Conservation (phyloP, 129 eudicot genomes). For the Arctium lappa region DNA sequence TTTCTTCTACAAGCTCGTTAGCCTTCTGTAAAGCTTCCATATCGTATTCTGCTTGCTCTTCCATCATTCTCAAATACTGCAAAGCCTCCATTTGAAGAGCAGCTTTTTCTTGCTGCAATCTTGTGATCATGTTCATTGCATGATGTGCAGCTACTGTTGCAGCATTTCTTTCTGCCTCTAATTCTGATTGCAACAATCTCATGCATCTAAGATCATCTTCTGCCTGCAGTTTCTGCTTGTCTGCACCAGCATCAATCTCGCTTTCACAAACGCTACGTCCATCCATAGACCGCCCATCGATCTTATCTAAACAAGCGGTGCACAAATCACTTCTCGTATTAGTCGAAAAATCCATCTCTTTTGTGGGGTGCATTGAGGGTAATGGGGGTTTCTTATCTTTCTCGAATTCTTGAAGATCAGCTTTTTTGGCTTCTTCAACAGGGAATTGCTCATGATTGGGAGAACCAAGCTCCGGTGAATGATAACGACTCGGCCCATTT, state of each 20-base stretch:
- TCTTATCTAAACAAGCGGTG: conserved; percentile 30
- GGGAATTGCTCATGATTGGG: conserved; percentile 2
- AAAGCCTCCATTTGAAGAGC: conserved; percentile 78
- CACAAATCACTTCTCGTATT: conserved; percentile 24
- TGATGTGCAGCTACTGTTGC: conserved; percentile 76
- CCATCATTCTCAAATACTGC: conserved; percentile 93
- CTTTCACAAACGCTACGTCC: conserved; percentile 42
- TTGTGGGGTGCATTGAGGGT: background rate
- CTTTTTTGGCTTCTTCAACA: background rate
- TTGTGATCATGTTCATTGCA: conserved; percentile 95
- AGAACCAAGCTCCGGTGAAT: background rate
- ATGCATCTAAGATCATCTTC: conserved; percentile 48
- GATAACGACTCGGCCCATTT: conserved; percentile 24
- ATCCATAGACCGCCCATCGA: conserved; percentile 42
- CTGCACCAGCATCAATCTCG: conserved; percentile 48
- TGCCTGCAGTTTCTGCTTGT: conserved; percentile 50
- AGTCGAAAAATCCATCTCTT: conserved; percentile 16
- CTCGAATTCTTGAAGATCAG: conserved; percentile 14
- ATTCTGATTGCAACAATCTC: conserved; percentile 52
- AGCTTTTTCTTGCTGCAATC: conserved; percentile 90
- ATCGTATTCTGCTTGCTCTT: conserved; percentile 88
- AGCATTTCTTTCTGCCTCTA: conserved; percentile 91
- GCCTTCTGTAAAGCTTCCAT: conserved; percentile 84
- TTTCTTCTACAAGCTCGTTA: conserved; percentile 72
- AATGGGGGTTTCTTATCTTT: conserved; percentile 11